Evolutionary conservation across 2,329 filamentous ascomycete species (phyloP), one percentile per base, ranked within the genome.

Genomic region (Ceratocystis variospora): DNA sequence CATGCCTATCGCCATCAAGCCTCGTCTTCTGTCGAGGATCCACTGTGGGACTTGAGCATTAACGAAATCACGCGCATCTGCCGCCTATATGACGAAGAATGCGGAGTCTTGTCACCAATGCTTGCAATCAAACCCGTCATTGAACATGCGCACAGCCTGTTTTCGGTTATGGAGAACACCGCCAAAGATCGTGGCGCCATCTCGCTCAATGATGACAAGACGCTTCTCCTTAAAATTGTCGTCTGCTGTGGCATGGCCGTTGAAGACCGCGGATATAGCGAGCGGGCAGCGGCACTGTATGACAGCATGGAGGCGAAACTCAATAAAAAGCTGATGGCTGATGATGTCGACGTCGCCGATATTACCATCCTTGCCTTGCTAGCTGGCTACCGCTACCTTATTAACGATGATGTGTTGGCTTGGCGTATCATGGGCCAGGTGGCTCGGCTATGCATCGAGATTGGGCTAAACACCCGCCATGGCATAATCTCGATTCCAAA

Each of bases 71-170:
- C 93, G 22, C 84, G 90, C 1, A 77, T 96, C 15, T 90, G 89
- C 70, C 81, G 83, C 15, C 79, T 95, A 0, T 93, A 94, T 72
- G 89, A 96, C 70, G 91, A 96, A 71, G 92, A 96, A 73, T 87
- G 95, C 71, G 90, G 90, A 55, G 83, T 93, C 71, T 95, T 96
- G 90, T 96, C 96, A 73, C 93, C 93, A 0, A 83, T 96, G 3
- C 75, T 96, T 61, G 83, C 89, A 70, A 87, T 96, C 45, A 83
- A 88, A 53, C 80, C 81, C 53, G 78, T 95, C 48, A 85, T 89
- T 46, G 78, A 79, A 5, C 88, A 96, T 73, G 86, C 87, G 5
- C 85, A 83, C 69, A 80, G 81, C 68, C 77, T 96, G 0, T 87
- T 86, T 66, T 79, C 83, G 0, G 94, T 89, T 73, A 85, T 94